Evolutionary conservation across 1,139 yeast genomes (phyloP).

Genomic region (Yamadazyma blattariae): DNA sequence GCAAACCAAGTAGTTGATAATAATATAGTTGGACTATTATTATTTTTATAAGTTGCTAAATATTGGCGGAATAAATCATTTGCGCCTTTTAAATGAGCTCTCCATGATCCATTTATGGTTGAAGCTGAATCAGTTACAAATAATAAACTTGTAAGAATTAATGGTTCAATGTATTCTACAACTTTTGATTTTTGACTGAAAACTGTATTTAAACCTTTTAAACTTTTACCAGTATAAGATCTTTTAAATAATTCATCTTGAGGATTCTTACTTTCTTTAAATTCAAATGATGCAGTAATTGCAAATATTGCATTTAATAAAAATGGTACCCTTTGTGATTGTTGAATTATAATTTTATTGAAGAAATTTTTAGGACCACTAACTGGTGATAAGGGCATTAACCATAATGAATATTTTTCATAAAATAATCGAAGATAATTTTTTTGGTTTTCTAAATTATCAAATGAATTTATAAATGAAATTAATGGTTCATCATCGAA

Average conservation of each 20-base stretch:
- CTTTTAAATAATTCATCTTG: constrained; percentile 11
- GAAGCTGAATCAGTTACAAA: constrained; percentile 18
- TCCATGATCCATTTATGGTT: constrained; percentile 15
- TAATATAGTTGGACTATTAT: constrained; percentile 13
- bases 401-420: constrained; percentile 17
- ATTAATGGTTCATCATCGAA: constrained; percentile 10
- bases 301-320: constrained; percentile 15
- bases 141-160: constrained; percentile 15
- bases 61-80: constrained; percentile 16
- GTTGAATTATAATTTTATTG: constrained; percentile 13
- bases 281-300: constrained; percentile 16
- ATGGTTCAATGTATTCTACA: constrained; percentile 14
- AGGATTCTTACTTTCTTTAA: constrained; percentile 8
- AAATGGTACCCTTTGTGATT: constrained; percentile 14
- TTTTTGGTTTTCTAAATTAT: constrained; percentile 13
- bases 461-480: constrained; percentile 12
- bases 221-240: constrained; percentile 11
- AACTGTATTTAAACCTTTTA: constrained; percentile 13
- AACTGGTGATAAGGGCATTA: constrained; percentile 16
- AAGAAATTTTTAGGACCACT: constrained; percentile 15
- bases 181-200: constrained; percentile 11
- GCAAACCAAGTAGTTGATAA: constrained; percentile 19
- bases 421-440: constrained; percentile 15
- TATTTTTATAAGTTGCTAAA: constrained; percentile 9
- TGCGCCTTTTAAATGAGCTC: constrained; percentile 18